Evolutionary conservation across 1,139 yeast genomes (phyloP).

Genomic region (Geotrichum restrictum): DNA sequence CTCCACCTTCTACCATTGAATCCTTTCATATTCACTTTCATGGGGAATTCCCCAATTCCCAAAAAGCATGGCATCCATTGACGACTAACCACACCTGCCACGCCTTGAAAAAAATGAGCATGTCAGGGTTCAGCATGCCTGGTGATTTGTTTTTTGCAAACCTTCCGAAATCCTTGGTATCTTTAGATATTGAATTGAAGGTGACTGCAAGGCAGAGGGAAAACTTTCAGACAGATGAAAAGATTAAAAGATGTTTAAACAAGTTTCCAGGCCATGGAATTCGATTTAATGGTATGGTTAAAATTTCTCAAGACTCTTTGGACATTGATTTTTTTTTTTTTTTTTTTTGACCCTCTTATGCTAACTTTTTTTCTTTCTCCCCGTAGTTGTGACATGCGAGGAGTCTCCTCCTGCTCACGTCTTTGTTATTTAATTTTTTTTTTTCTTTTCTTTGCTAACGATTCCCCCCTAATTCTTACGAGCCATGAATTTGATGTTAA

Average conservation of each 20-base stretch:
- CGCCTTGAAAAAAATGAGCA: constrained; percentile 21
- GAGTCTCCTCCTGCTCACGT: constrained; percentile 9
- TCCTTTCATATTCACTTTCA: constrained; percentile 23
- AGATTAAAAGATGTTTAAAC: constrained; percentile 11
- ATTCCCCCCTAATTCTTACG: background rate
- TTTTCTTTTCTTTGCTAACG: background rate
- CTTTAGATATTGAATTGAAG: constrained; percentile 22
- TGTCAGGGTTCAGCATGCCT: constrained; percentile 28
- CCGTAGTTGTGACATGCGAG: constrained; percentile 14
- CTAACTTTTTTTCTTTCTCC: background rate
- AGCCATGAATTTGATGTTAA: background rate
- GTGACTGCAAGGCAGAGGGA: constrained; percentile 10
- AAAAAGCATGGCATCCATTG: constrained; percentile 28
- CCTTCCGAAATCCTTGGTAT: constrained; percentile 23
- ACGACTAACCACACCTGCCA: constrained; percentile 22
- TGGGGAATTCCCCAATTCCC: constrained; percentile 21
- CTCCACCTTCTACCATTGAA: constrained; percentile 26
- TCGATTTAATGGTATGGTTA: constrained; percentile 11
- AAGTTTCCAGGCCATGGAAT: constrained; percentile 12
- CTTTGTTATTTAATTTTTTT: background rate
- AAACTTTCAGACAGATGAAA: constrained; percentile 12
- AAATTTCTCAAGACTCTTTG: too few relatives aligned
- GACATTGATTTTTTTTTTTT: background rate
- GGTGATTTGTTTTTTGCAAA: constrained; percentile 24
- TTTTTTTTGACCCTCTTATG: background rate